Percentiles rank a stretch among this genome's conserved stretches.
phyloP scores from a whole-genome alignment of 257 asterid genomes.

The Petunia secreta region DNA sequence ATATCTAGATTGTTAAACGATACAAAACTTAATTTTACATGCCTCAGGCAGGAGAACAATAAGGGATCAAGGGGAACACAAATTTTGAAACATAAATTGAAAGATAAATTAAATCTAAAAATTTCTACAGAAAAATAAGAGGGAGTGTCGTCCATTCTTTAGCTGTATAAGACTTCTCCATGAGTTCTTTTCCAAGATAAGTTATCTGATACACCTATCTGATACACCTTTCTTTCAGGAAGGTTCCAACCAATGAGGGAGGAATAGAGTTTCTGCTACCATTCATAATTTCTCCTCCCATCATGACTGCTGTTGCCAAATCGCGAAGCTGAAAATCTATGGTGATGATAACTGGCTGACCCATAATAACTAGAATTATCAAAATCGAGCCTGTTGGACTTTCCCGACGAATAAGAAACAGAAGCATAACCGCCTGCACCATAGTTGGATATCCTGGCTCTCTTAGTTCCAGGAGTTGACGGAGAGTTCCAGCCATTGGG shows the following conservation, averaged over 20 bases:
- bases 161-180: too few species aligned
- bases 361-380: constrained; percentile 45
- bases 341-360: constrained; percentile 41
- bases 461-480: constrained; percentile 52
- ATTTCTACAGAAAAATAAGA: too few species aligned
- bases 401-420: constrained; percentile 45
- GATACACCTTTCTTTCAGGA: too few species aligned
- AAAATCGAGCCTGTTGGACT: constrained; percentile 33
- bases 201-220: too few species aligned
- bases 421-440: constrained; percentile 44
- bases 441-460: constrained; percentile 35
- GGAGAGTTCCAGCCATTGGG: constrained; percentile 60
- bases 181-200: too few species aligned
- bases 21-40: too few species aligned
- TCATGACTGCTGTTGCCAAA: constrained; percentile 46
- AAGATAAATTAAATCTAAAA: too few species aligned
- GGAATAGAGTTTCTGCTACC: constrained; percentile 26
- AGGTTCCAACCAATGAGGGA: neutral
- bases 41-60: too few species aligned
- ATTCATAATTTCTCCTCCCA: constrained; percentile 46
- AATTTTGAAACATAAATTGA: too few species aligned
- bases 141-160: too few species aligned
- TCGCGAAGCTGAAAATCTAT: constrained; percentile 56
- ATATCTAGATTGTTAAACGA: too few species aligned
- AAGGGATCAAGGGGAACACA: too few species aligned